Conservation (phyloP, 345 rosid species). For the Syzygium aromaticum region DNA sequence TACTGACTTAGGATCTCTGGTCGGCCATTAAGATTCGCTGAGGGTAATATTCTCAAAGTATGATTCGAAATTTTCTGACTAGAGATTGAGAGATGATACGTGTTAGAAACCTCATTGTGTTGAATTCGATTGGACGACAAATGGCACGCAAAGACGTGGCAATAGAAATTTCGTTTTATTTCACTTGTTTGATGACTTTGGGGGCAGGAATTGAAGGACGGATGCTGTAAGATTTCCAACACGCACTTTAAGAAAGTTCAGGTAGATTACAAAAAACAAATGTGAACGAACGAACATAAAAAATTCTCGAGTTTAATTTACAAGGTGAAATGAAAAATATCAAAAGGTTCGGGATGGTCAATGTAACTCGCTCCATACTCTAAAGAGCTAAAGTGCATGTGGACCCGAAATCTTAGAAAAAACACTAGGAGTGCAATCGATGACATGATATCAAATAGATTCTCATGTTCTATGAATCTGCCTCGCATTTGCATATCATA, state of each 20-base stretch:
- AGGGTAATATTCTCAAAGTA: neutral
- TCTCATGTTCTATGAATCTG: neutral
- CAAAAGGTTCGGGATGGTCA: neutral
- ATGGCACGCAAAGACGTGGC: accelerated
- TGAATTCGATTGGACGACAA: neutral
- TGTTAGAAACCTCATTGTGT: neutral
- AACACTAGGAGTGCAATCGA: neutral
- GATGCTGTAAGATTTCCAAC: neutral
- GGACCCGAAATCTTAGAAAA: neutral
- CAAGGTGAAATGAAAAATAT: neutral
- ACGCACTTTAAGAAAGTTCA: neutral
- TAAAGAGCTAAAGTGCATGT: neutral
- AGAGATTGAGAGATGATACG: neutral
- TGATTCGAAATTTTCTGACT: no score
- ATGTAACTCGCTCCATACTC: neutral
- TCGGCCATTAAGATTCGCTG: neutral
- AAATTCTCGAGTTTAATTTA: neutral
- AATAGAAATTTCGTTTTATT: neutral
- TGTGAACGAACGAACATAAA: neutral
- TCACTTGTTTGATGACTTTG: neutral
- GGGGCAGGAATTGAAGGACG: neutral
- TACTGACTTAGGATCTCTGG: neutral
- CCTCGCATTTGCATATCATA: neutral
- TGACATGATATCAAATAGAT: neutral
- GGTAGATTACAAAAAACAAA: neutral